Evolutionary conservation across 176 grass and related monocot species (phyloP), one percentile per base, ranked within the genome.

Genomic region (Aegilops umbellulata): DNA sequence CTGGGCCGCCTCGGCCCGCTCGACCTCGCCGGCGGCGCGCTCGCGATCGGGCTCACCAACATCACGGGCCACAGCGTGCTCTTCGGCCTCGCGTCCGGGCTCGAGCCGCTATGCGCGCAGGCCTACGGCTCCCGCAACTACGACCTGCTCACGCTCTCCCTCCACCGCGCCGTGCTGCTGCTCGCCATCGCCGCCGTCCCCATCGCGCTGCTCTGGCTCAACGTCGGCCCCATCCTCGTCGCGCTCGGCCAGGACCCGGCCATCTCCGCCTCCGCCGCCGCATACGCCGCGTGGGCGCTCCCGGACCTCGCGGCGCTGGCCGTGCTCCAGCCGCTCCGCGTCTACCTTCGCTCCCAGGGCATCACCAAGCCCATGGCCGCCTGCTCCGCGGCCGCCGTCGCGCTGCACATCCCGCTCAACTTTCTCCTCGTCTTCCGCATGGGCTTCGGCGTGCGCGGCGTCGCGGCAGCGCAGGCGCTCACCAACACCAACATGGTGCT

Each of bases 401-500:
- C 82, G 17, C 88, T 98, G 23, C 97, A 98, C 78, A 89, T 98
- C 34, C 97, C 97, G 41, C 92, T 98, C 82, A 98, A 91, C 88
- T 16, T 92, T 0, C 23, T 85, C 0, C 92, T 98, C 64, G 97
- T 95, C n/a, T 96, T 96, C 86, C 82, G 69, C 55, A 66, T 98
- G 47, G 87, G 97, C 5, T 75, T 94, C 88, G 97, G 94, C 19
- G 84, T 95, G 55, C 92, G 93, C 36, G 97, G 97, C 15, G 97
- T 98, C 12, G 97, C 97, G 1, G 90, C 91, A 0, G 91, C 97
- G 35, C 90, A 95, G 68, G 94, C 90, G 79, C 47, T 94, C 51
- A 98, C 97, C n/a, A 98, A 98, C 88, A 87, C 90, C 78, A 98
- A 98, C 97, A 98, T 98, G 97, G 82, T 90, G 19, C 55, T 94